phyloP scores from a whole-genome alignment of 805 yeast genomes.

The Candida rishiriensis region DNA sequence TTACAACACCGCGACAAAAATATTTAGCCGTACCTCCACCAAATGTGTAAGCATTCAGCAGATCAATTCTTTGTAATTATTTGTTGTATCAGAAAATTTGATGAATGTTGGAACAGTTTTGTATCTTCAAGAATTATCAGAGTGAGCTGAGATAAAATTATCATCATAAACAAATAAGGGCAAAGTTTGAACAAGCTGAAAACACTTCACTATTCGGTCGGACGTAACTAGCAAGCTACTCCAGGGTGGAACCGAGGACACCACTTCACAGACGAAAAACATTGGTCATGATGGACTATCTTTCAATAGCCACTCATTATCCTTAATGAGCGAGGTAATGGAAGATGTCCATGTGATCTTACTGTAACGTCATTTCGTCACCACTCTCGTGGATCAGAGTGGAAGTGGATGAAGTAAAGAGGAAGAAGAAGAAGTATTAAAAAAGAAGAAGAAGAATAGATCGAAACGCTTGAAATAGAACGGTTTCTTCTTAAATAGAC shows the following conservation, averaged over 20 bases:
- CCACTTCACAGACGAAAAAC: too few relatives aligned
- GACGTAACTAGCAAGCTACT: too few relatives aligned
- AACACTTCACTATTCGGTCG: too few relatives aligned
- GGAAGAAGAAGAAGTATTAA: not conserved
- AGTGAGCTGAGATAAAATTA: conserved; percentile 54
- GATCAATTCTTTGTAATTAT: not conserved
- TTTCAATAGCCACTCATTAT: too few relatives aligned
- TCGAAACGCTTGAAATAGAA: not conserved
- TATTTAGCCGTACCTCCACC: conserved; percentile 1
- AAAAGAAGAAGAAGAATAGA: not conserved
- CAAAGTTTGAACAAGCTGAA: too few relatives aligned
- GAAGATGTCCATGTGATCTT: too few relatives aligned
- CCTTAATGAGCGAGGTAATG: too few relatives aligned
- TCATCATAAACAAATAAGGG: conserved; percentile 37
- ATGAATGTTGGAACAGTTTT: conserved; percentile 45
- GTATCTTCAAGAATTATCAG: conserved; percentile 50
- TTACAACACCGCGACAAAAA: too few relatives aligned
- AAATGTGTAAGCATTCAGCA: too few relatives aligned
- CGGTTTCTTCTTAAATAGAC: not conserved
- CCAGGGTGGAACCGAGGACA: too few relatives aligned
- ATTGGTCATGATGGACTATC: too few relatives aligned
- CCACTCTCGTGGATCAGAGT: too few relatives aligned
- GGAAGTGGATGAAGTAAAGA: not conserved
- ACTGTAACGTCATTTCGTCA: not conserved
- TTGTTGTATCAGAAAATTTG: conserved; percentile 29